Conservation (phyloP, 2,329 filamentous ascomycete genomes). For the Exophiala spinifera region DNA sequence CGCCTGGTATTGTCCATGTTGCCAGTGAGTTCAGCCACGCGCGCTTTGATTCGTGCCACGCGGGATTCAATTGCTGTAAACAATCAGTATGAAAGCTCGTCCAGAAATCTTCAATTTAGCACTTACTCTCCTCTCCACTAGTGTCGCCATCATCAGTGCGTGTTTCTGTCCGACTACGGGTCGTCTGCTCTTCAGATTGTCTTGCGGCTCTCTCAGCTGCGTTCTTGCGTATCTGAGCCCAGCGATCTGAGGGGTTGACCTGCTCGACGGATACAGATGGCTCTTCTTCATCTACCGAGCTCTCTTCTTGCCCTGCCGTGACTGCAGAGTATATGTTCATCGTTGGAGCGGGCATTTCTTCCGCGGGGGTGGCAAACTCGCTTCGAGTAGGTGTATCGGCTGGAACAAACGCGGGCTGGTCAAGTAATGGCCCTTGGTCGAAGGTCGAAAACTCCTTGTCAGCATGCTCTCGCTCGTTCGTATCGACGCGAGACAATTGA, state of each 20-base stretch:
- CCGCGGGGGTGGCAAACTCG: constrained; percentile 18
- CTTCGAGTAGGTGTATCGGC: constrained; percentile 46
- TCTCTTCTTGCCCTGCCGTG: constrained; percentile 13
- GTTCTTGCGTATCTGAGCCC: constrained; percentile 95
- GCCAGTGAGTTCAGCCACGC: constrained; percentile 88
- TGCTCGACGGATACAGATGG: constrained; percentile 22
- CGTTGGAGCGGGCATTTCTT: constrained; percentile 27
- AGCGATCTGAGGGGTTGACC: constrained; percentile 64
- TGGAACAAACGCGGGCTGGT: constrained; percentile 81
- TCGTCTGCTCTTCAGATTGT: constrained; percentile 60
- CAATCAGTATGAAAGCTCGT: constrained; percentile 30
- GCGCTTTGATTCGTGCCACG: constrained; percentile 94
- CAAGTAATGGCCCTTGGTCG: constrained; percentile 81
- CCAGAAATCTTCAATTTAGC: not conserved
- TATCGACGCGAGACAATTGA: constrained; percentile 60
- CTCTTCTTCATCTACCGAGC: constrained; percentile 27
- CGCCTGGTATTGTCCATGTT: constrained; percentile 62
- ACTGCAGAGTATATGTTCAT: constrained; percentile 21
- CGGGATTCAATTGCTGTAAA: constrained; percentile 85
- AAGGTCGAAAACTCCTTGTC: constrained; percentile 62
- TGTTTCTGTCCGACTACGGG: constrained; percentile 52
- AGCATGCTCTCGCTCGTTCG: constrained; percentile 44
- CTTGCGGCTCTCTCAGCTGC: constrained; percentile 75
- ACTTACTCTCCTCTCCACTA: constrained; percentile 92
- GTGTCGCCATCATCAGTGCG: constrained; percentile 77